phyloP scores from a whole-genome alignment of 148 eudicot species.

The Vaccinium myrtillus region DNA sequence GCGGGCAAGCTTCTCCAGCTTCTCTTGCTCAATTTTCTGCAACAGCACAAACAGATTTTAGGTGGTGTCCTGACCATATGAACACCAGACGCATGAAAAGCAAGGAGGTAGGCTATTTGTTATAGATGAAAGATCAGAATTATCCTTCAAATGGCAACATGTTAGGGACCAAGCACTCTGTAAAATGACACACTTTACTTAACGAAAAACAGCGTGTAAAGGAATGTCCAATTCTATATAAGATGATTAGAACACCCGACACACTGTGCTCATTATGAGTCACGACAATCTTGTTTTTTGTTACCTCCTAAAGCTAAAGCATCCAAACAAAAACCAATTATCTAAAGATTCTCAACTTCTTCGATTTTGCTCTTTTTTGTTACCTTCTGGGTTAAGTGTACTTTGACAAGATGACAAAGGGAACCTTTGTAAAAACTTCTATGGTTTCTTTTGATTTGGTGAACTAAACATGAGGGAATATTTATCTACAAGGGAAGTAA shows the following conservation, averaged over 20 bases:
- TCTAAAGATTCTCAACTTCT: background rate
- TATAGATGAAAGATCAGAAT: background rate
- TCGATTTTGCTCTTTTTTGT: background rate
- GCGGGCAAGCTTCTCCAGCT: conserved; percentile 68
- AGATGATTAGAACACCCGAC: background rate
- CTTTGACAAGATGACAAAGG: background rate
- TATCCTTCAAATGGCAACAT: background rate
- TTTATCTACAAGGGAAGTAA: background rate
- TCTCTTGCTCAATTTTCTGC: conserved; percentile 93
- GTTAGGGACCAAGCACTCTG: background rate
- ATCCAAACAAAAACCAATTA: background rate
- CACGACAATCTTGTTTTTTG: background rate
- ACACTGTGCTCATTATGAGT: background rate
- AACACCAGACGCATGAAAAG: background rate
- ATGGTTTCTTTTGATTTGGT: background rate
- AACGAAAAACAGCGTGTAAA: background rate
- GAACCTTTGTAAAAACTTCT: background rate
- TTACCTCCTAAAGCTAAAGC: background rate
- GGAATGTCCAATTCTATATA: background rate
- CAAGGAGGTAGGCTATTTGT: background rate
- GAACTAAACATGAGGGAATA: background rate
- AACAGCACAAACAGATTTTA: conserved; percentile 3
- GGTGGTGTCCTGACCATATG: background rate
- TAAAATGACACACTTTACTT: background rate
- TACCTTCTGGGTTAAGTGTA: background rate